A percentile compares a stretch with the other conserved stretches of the same genome.
These are phyloP conservation scores for Vigna trinervia DNA, from an alignment of 306 rosid genomes.

Conservation along the genomic window DNA sequence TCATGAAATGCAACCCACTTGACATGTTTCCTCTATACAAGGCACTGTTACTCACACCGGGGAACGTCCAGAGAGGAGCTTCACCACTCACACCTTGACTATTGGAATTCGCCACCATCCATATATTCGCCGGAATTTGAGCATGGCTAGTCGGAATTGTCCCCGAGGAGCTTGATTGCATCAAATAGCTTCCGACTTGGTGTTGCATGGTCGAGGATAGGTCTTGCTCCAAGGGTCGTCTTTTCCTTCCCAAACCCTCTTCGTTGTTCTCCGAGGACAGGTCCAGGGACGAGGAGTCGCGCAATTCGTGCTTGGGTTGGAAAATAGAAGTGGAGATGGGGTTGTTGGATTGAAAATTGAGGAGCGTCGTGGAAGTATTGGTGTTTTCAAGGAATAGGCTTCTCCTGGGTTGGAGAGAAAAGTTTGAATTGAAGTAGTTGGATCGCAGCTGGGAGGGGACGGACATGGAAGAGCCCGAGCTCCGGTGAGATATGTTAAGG, in stretches of 20 bases:
- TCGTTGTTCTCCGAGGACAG: conserved; percentile 13
- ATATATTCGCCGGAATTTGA: conserved; percentile 79
- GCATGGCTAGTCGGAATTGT: conserved; percentile 69
- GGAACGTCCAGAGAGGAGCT: conserved; percentile 77
- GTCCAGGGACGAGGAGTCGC: conserved; percentile 17
- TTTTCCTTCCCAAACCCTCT: conserved; percentile 67
- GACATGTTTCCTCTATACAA: conserved; percentile 77
- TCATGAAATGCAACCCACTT: conserved; percentile 91
- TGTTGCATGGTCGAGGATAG: conserved; percentile 48
- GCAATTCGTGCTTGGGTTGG: conserved; percentile 78
- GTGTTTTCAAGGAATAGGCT: conserved; percentile 55
- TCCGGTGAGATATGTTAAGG: conserved; percentile 61
- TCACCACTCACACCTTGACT: conserved; percentile 72
- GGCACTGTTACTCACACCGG: conserved; percentile 64
- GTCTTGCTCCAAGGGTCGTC: conserved; percentile 60
- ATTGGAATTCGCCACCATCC: conserved; percentile 85
- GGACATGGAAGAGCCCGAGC: conserved; percentile 94
- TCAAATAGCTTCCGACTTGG: conserved; percentile 72
- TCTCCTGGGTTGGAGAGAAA: conserved; percentile 58
- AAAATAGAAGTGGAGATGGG: conserved; percentile 46
- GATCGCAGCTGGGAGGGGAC: conserved; percentile 73
- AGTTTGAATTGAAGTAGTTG: conserved; percentile 81
- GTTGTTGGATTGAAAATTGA: conserved; percentile 73
- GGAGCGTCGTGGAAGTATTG: conserved; percentile 46
- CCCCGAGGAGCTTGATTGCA: conserved; percentile 67